A percentile compares a stretch with the other conserved stretches of the same genome.
phyloP scores from a whole-genome alignment of 495 filamentous ascomycete genomes.

The Lasiosphaeris hirsuta region DNA sequence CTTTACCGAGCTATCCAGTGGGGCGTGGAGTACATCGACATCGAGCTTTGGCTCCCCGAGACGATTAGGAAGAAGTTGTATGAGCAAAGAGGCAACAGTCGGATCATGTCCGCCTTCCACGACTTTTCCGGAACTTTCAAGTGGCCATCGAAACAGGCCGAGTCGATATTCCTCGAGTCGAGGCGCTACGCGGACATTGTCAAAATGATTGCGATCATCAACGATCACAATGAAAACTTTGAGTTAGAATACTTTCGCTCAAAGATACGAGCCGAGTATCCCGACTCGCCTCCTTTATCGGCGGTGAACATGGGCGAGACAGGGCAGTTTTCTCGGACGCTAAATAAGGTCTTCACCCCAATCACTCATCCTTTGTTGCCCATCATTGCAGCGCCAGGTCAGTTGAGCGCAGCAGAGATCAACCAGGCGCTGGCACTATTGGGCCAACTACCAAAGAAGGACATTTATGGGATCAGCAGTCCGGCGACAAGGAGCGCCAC shows the following conservation, averaged over 20 bases:
- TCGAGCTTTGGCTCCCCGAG: slow-evolving; percentile 81
- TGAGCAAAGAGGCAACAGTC: slow-evolving; percentile 67
- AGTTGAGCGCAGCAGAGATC: slow-evolving; percentile 79
- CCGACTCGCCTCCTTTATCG: slow-evolving; percentile 65
- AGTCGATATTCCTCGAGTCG: slow-evolving; percentile 64
- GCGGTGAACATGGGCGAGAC: slow-evolving; percentile 83
- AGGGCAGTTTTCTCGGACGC: slow-evolving; percentile 73
- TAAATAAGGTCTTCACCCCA: slow-evolving; percentile 81
- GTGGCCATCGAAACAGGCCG: slow-evolving; percentile 69
- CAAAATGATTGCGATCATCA: slow-evolving; percentile 83
- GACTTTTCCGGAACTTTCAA: slow-evolving; percentile 81
- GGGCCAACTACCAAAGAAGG: slow-evolving; percentile 74
- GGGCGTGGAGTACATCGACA: slow-evolving; percentile 85
- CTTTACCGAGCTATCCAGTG: slow-evolving; percentile 75
- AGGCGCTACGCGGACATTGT: slow-evolving; percentile 76
- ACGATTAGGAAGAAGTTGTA: slow-evolving; percentile 63
- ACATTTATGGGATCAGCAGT: slow-evolving; percentile 74
- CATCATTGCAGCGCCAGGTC: slow-evolving; percentile 79
- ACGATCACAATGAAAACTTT: slow-evolving; percentile 76
- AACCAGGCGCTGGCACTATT: slow-evolving; percentile 74
- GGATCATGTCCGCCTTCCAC: slow-evolving; percentile 83
- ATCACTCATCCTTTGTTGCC: slow-evolving; percentile 82
- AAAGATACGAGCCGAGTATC: slow-evolving; percentile 61
- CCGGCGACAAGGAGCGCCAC: slow-evolving; percentile 56
- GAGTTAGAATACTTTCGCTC: slow-evolving; percentile 85